Conservation (phyloP, 257 asterid species). For the Buddleja alternifolia region DNA sequence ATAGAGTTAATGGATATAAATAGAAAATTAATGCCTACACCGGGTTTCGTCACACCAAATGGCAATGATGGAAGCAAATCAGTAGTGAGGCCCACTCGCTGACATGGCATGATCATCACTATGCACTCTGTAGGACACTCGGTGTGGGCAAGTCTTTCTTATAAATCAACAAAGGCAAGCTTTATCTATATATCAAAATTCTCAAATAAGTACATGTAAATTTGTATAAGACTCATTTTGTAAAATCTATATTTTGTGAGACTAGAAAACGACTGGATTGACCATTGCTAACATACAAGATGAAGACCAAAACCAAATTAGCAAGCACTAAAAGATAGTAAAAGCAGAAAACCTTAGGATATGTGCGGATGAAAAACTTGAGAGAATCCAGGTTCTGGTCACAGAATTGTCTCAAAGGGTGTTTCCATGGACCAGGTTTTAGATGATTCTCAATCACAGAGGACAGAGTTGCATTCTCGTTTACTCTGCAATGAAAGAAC, state of each 20-base stretch:
- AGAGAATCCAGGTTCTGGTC: constrained; percentile 65
- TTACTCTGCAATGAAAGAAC: constrained; percentile 54
- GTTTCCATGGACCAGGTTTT: constrained; percentile 82
- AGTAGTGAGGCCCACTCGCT: no score
- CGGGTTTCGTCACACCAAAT: no score
- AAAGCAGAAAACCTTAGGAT: constrained; percentile 62
- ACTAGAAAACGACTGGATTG: background rate
- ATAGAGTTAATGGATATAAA: background rate
- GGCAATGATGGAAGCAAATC: no score
- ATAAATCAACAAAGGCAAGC: constrained; percentile 7
- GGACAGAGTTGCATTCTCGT: constrained; percentile 56
- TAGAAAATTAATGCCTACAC: no score
- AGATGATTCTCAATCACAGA: constrained; percentile 75
- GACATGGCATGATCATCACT: no score
- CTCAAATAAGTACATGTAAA: background rate
- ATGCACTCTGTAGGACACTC: no score
- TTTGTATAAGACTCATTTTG: background rate
- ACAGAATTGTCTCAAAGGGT: constrained; percentile 66
- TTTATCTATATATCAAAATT: background rate
- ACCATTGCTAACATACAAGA: constrained; percentile 12
- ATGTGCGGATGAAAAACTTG: constrained; percentile 70
- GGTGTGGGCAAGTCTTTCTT: no score
- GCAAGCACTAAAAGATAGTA: constrained; percentile 4
- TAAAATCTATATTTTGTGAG: constrained; percentile 2
- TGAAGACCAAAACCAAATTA: background rate